Evolutionary conservation across 2,329 filamentous ascomycete genomes (phyloP), one percentile per base, ranked within the genome.

Genomic region (Alternaria sp.): DNA sequence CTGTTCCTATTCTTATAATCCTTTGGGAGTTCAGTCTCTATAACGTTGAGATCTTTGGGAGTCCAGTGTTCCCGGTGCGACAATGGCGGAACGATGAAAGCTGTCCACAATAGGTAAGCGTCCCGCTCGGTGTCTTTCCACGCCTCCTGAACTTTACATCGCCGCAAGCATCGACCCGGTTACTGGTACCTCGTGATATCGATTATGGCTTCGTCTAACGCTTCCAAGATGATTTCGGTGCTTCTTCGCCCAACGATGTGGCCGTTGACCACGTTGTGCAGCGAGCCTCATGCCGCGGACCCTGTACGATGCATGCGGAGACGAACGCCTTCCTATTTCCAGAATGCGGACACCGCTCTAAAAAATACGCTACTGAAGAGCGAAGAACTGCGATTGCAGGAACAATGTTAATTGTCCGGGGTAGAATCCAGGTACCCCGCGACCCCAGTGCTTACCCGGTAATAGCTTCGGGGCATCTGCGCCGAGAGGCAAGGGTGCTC

Each of bases 351-450:
- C 22, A 40, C 20, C 53, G 54, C 52, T 53, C 48, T 44, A 51
- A 57, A 57, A 43, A 59, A 36, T 44, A 54, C 60, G 56, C 54
- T 56, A 60, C 49, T 50, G 9, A 28, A 14, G 16, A 38, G 46
- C 32, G 38, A 54, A 63, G 48, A 57, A 34, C 34, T 62, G 62
- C 64, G 54, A 71, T 71, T 71, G 68, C 64, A 70, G 69, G 69
- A 70, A 68, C 62, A 71, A 65, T 70, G 52, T 53, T 57, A 34
- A 18, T 52, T 4, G 43, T 57, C 62, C 59, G 63, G 65, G 62
- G 59, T 45, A 16, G 32, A 44, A 46, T 56, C 55, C 62, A 57
- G 48, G 54, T 30, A 56, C 56, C 59, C 61, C 57, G 52, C 57
- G 36, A 53, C 41, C 58, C 63, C 60, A 54, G 54, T 54, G 44